phyloP scores from a whole-genome alignment of 306 rosid species.

The Trichosanthes cucumerina region DNA sequence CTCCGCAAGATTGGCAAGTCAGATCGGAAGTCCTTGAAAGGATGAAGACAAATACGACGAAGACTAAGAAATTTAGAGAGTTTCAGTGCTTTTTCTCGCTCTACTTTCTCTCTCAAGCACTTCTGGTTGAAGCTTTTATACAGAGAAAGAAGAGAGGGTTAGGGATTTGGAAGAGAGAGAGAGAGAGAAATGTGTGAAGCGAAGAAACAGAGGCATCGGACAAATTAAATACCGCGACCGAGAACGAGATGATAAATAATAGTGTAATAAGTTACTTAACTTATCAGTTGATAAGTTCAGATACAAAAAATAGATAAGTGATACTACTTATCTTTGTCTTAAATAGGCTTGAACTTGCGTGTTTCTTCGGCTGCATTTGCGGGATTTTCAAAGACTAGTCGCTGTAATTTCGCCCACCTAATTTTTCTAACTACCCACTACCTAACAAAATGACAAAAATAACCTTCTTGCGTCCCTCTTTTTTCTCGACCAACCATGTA shows the following conservation, averaged over 20 bases:
- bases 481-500: neutral
- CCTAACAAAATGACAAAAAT: neutral
- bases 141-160: constrained; percentile 27
- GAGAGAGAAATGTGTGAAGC: constrained; percentile 36
- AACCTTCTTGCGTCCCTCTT: neutral
- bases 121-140: constrained; percentile 64
- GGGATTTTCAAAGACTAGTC: constrained; percentile 21
- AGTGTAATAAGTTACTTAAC: constrained; percentile 16
- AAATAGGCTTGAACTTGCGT: constrained; percentile 30
- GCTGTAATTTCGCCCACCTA: neutral
- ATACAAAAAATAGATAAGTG: constrained; percentile 5
- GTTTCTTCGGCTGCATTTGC: constrained; percentile 33
- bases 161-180: constrained; percentile 73
- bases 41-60: constrained; percentile 25
- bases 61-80: constrained; percentile 15
- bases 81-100: constrained; percentile 36
- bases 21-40: constrained; percentile 54
- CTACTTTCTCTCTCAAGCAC: constrained; percentile 69
- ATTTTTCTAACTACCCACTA: constrained; percentile 1
- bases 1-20: constrained; percentile 29
- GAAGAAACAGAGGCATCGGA: constrained; percentile 60
- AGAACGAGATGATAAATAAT: constrained; percentile 49
- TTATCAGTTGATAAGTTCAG: constrained; percentile 10
- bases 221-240: constrained; percentile 78
- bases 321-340: neutral